Base-by-base conservation (phyloP, 2,329 filamentous ascomycete genomes). In the Claviceps fusiformis region DNA sequence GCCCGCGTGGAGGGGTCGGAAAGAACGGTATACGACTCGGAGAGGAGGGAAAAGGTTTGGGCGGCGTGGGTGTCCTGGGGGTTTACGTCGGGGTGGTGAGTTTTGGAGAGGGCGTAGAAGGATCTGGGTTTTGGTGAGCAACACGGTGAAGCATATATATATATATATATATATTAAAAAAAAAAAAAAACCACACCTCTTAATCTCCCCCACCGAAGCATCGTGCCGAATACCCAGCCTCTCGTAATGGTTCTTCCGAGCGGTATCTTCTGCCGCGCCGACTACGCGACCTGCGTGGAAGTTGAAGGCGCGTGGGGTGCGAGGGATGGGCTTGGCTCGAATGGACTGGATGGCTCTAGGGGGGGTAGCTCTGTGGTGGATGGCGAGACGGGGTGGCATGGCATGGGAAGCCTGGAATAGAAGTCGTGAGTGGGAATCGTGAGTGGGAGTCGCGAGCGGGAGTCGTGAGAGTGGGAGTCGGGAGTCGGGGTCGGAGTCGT, bases 31-130 rank as follows among this genome's bases (percentile, higher is more conserved):
- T 95, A 96, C 62, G 91, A 90, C 67, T 93, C 86, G 66, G 82
- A 86, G 67, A 96, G 86, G 62, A 82, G 79, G 69, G 90, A 82
- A 76, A 95, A 98, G 67, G 85, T 87, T 56, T 80, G 73, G 4
- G 83, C 76, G 59, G 91, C 87, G 56, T 73, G 67, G 5, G 87
- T 86, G 70, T 95, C 86, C 62, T 79, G 67, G 57, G 79, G 88
- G 75, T 97, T 95, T 67, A 84, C 83, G 76, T 98, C 93, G 1
- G 93, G 93, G 71, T 98, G 93, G 77, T 95, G 86, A 54, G 79
- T 74, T 72, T 96, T 95, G 65, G 90, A 95, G 68, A 97, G 87
- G 58, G 79, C 72, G 77, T 96, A 97, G 80, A 96, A 98, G 61
- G 81, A 81, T 64, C 80, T 84, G 56, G 24, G 24, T 24, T 24